Conservation (phyloP, 768 basidiomycete species). For the Botryobasidium botryosum region DNA sequence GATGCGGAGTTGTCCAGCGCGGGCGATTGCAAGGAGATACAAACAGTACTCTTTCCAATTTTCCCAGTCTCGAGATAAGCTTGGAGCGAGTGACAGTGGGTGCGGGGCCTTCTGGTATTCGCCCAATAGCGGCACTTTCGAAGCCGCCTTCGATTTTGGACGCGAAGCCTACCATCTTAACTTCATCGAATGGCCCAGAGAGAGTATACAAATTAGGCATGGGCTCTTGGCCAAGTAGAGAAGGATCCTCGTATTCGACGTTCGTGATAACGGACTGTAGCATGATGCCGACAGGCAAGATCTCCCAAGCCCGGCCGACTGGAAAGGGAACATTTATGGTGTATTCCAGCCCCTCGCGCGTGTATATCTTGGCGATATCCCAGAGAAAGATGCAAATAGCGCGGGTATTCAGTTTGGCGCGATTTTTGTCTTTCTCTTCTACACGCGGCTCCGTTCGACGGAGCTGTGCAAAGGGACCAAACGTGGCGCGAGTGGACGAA, state of each 20-base stretch:
- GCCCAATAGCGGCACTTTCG: constrained; percentile 14
- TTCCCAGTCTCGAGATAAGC: neutral
- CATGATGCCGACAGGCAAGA: constrained; percentile 62
- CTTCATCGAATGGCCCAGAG: constrained; percentile 59
- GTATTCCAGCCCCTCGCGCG: constrained; percentile 54
- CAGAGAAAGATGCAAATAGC: constrained; percentile 67
- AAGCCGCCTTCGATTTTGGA: constrained; percentile 37
- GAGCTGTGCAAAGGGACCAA: constrained; percentile 32
- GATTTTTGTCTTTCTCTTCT: neutral
- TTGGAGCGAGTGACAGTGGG: neutral
- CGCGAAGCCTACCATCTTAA: constrained; percentile 20
- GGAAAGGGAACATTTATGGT: constrained; percentile 70
- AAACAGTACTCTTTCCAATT: constrained; percentile 3
- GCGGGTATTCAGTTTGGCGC: constrained; percentile 14
- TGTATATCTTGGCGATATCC: constrained; percentile 52
- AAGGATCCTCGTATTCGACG: constrained; percentile 49
- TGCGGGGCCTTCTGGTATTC: neutral
- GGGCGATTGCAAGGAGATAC: constrained; percentile 9
- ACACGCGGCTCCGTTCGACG: constrained; percentile 23
- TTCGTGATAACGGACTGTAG: constrained; percentile 58
- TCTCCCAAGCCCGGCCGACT: constrained; percentile 61
- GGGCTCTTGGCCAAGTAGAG: too few species aligned
- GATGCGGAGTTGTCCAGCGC: constrained; percentile 8
- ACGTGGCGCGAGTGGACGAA: constrained; percentile 26
- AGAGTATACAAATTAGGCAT: constrained; percentile 72